Evolutionary conservation across 768 basidiomycete genomes (phyloP), one percentile per base, ranked within the genome.

Genomic region (Mycena belliarum): DNA sequence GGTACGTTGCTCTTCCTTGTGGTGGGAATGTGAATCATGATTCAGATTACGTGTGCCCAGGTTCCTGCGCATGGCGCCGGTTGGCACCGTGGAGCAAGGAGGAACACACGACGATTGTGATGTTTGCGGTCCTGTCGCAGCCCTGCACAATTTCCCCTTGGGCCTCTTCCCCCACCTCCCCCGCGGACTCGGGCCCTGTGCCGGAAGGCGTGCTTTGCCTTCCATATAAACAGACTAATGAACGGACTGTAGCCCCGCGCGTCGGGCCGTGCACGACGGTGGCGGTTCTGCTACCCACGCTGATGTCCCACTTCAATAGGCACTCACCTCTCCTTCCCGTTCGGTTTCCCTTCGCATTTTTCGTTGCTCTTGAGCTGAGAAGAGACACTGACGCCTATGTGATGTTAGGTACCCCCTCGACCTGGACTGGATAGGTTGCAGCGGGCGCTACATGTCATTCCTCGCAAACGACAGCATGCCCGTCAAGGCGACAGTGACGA

Each of bases 341-440:
- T n/a, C n/a, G n/a, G n/a, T n/a, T n/a, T n/a, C n/a, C n/a, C n/a
- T n/a, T n/a, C n/a, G n/a, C n/a, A n/a, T n/a, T n/a, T n/a, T n/a
- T n/a, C n/a, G n/a, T n/a, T n/a, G n/a, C n/a, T n/a, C n/a, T n/a
- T n/a, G n/a, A n/a, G n/a, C n/a, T n/a, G n/a, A n/a, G n/a, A n/a
- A n/a, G n/a, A n/a, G n/a, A n/a, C n/a, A n/a, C n/a, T n/a, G n/a
- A n/a, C n/a, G n/a, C n/a, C n/a, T n/a, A n/a, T n/a, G n/a, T n/a
- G n/a, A n/a, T n/a, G n/a, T n/a, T n/a, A 61, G 55, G 37, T 93
- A 95, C 67, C 79, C 96, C 33, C 73, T 95, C 60, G 95, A 98
- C 72, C 72, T 98, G 55, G 95, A 97, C 67, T 96, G 96, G 16
- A 95, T 95, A 91, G 88, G 91, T 20, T 98, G 97, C 72, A 93